A percentile compares a stretch with the other conserved stretches of the same genome.
Conservation (phyloP, 1,284 basidiomycete genomes). For the Takashimella koratensis region DNA sequence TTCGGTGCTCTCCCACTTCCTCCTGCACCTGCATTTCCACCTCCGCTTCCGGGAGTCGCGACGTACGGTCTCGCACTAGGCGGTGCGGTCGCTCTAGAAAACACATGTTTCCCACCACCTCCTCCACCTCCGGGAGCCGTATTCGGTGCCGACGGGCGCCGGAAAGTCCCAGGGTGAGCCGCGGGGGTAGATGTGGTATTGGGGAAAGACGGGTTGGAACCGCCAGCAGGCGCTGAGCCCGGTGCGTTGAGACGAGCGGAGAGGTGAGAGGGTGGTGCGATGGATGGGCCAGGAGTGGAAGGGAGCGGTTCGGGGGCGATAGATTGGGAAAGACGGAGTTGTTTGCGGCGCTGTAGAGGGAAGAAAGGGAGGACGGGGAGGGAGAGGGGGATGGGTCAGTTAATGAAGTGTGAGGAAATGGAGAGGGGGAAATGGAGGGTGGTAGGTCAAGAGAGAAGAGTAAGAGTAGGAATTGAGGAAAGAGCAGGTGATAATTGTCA, state of each 20-base stretch:
- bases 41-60: neutral
- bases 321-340: conserved; percentile 10
- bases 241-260: neutral
- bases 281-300: neutral
- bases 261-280: neutral
- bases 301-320: conserved; percentile 14
- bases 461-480: neutral
- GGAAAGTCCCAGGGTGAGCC: neutral
- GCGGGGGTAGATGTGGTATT: too few relatives aligned
- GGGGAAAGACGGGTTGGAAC: too few relatives aligned
- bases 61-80: neutral
- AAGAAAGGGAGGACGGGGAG: too few relatives aligned
- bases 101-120: neutral
- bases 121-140: neutral
- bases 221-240: neutral
- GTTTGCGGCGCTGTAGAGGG: conserved; percentile 8
- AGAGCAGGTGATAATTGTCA: neutral
- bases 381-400: too few relatives aligned
- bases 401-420: too few relatives aligned
- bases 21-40: neutral
- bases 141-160: neutral
- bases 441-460: too few relatives aligned
- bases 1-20: neutral
- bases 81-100: neutral
- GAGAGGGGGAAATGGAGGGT: too few relatives aligned